phyloP scores from a whole-genome alignment of 768 basidiomycete genomes.

The Leccinum obscurum region DNA sequence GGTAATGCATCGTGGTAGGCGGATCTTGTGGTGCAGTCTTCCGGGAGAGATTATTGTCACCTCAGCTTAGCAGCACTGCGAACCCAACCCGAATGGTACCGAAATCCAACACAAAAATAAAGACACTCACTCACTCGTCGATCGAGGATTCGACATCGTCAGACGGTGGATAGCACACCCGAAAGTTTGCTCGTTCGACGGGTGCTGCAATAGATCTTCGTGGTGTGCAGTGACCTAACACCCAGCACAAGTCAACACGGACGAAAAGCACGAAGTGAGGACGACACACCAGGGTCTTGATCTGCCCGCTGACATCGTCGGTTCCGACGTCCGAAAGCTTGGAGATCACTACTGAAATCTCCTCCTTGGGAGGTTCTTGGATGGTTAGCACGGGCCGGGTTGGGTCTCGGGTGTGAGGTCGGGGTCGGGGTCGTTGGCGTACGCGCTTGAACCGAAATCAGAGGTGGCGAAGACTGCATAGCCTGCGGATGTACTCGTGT shows the following conservation, averaged over 20 bases:
- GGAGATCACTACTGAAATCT: conserved; percentile 85
- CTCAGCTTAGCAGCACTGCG: not conserved
- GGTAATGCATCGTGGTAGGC: conserved; percentile 57
- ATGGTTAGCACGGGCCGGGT: conserved; percentile 21
- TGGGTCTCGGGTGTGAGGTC: conserved; percentile 25
- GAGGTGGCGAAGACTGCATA: conserved; percentile 72
- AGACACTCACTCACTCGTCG: conserved; percentile 56
- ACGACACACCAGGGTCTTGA: conserved; percentile 63
- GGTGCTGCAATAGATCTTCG: conserved; percentile 57
- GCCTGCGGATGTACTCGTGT: conserved; percentile 45
- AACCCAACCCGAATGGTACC: not conserved
- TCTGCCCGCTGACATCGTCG: conserved; percentile 90
- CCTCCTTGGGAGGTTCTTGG: conserved; percentile 70
- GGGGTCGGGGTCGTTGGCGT: conserved; percentile 77
- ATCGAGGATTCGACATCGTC: conserved; percentile 73
- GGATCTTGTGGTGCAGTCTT: conserved; percentile 84
- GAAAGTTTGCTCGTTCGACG: conserved; percentile 68
- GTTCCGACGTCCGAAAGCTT: conserved; percentile 78
- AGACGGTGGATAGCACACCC: conserved; percentile 65
- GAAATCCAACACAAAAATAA: no score
- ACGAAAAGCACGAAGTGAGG: not conserved
- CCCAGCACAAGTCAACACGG: not conserved
- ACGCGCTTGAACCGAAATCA: conserved; percentile 84
- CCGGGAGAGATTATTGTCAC: not conserved
- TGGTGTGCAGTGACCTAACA: conserved; percentile 79